phyloP scores from a whole-genome alignment of 129 eudicot species.

The Erigeron canadensis region DNA sequence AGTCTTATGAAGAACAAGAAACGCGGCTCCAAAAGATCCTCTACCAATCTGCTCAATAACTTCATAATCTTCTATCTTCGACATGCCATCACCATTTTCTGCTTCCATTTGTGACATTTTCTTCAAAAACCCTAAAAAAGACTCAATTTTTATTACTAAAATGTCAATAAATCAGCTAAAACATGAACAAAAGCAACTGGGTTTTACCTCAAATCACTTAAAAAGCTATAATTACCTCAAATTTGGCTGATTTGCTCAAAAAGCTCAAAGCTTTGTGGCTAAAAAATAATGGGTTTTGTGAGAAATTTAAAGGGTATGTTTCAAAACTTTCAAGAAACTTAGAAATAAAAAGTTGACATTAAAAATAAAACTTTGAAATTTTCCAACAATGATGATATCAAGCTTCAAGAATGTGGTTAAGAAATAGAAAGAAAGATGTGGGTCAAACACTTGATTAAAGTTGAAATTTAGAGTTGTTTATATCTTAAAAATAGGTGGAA shows the following conservation, averaged over 20 bases:
- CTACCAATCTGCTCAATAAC: conserved; percentile 97
- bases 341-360: conserved; percentile 22
- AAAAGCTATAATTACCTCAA: conserved; percentile 14
- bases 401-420: conserved; percentile 41
- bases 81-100: conserved; percentile 56
- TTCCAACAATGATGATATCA: conserved; percentile 44
- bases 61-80: conserved; percentile 86
- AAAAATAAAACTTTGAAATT: conserved; percentile 14
- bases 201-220: conserved; percentile 31
- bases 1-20: conserved; percentile 80
- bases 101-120: conserved; percentile 46
- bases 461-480: conserved; percentile 24
- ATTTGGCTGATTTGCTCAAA: conserved; percentile 23
- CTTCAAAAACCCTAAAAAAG: conserved; percentile 24
- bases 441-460: conserved; percentile 39
- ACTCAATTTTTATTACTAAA: conserved; percentile 6
- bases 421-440: conserved; percentile 23
- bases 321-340: conserved; percentile 24
- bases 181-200: conserved; percentile 27
- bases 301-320: conserved; percentile 6
- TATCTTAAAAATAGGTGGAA: conserved; percentile 30
- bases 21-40: conserved; percentile 92
- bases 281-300: conserved; percentile 15
- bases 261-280: background rate
- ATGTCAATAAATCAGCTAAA: conserved; percentile 24